These are phyloP conservation scores for Sporothrix sp. DNA, from an alignment of 2,329 filamentous ascomycete genomes.

Conservation along the genomic window DNA sequence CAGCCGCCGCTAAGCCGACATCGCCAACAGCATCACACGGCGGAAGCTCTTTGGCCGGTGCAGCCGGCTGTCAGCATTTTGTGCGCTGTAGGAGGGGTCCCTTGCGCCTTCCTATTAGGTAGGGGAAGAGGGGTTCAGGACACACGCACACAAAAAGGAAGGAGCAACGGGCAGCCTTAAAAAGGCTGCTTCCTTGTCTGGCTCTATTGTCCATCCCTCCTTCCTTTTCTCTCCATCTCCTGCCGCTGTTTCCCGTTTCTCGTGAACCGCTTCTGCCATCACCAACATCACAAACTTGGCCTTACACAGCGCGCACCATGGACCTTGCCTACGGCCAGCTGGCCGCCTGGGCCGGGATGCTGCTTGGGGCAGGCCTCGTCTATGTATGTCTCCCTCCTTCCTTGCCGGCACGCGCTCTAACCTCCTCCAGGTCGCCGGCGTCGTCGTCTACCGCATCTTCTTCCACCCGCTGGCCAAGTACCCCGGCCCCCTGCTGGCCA, in stretches of 20 bases:
- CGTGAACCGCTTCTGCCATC: not conserved
- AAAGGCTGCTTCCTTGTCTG: too few relatives aligned
- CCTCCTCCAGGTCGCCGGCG: not conserved
- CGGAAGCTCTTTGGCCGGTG: too few relatives aligned
- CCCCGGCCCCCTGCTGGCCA: constrained; percentile 54
- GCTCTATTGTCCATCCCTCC: not conserved
- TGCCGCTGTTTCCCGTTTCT: not conserved
- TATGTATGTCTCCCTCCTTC: constrained; percentile 29
- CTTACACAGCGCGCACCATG: constrained; percentile 16
- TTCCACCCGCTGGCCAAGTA: constrained; percentile 57
- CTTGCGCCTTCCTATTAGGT: too few relatives aligned
- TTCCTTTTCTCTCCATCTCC: not conserved
- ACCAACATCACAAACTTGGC: not conserved
- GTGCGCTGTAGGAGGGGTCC: too few relatives aligned
- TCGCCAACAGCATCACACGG: too few relatives aligned
- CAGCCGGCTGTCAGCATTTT: too few relatives aligned
- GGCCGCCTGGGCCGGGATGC: constrained; percentile 31
- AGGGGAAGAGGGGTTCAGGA: too few relatives aligned
- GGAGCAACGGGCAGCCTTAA: too few relatives aligned
- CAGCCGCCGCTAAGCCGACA: too few relatives aligned
- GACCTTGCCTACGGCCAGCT: constrained; percentile 26
- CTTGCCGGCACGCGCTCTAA: not conserved
- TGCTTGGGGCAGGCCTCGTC: constrained; percentile 27
- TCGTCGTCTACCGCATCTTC: constrained; percentile 47
- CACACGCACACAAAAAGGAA: too few relatives aligned